phyloP scores from a whole-genome alignment of 352 stramenopile species.

The Phytophthora meadii region DNA sequence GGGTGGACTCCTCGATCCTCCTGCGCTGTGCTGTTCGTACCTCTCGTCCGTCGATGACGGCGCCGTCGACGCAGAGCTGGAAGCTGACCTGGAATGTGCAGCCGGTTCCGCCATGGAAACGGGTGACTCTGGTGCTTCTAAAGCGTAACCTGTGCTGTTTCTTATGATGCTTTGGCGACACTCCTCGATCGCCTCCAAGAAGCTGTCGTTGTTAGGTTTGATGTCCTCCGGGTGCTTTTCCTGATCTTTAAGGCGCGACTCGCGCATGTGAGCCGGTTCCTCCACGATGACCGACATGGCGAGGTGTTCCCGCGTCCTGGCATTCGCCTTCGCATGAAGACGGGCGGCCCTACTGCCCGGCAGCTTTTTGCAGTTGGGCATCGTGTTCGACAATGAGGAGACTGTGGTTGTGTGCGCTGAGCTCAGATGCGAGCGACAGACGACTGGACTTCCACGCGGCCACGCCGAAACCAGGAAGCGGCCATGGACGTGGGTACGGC shows the following conservation, averaged over 20 bases:
- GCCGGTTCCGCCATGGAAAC: conserved; percentile 4
- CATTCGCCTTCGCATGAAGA: conserved; percentile 13
- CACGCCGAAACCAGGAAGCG: conserved; percentile 32
- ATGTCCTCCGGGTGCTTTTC: conserved; percentile 31
- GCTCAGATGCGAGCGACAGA: conserved; percentile 8
- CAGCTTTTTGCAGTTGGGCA: conserved; percentile 37
- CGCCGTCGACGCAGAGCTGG: conserved; percentile 15
- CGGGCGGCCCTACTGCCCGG: conserved; percentile 7
- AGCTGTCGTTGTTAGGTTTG: conserved; percentile 20
- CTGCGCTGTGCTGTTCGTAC: conserved; percentile 6
- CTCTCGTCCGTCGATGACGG: conserved; percentile 5
- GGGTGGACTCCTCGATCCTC: not conserved
- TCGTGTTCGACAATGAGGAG: conserved; percentile 33
- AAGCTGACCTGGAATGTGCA: conserved; percentile 13
- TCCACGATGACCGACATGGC: conserved; percentile 43
- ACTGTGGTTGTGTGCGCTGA: not conserved
- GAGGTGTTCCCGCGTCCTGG: conserved; percentile 15
- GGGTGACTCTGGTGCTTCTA: not conserved
- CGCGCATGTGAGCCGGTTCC: conserved; percentile 31
- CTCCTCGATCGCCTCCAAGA: conserved; percentile 2
- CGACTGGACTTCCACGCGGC: conserved; percentile 26
- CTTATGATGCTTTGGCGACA: not conserved
- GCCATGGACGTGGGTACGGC: conserved; percentile 24
- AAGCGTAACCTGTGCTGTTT: not conserved
- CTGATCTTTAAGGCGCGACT: conserved; percentile 30